Conservation (phyloP, 345 rosid genomes). For the Anacardium occidentale region DNA sequence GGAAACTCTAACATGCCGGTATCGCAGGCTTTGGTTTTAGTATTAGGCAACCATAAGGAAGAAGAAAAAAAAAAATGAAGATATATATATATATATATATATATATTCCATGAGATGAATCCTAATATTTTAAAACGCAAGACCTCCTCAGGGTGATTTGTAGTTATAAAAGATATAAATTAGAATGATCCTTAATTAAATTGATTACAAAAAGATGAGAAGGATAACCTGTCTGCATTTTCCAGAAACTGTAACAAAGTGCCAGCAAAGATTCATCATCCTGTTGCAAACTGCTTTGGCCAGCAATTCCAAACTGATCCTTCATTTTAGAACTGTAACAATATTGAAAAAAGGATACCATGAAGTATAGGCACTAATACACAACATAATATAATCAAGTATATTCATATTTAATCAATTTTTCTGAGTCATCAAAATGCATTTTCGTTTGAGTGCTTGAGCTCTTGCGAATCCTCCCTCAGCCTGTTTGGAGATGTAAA, state of each 20-base stretch:
- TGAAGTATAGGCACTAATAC: background rate
- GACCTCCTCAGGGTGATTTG: too few species aligned
- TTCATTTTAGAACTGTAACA: background rate
- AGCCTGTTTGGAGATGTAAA: background rate
- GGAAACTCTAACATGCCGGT: too few species aligned
- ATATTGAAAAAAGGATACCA: background rate
- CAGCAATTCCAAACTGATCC: background rate
- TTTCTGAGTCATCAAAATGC: background rate
- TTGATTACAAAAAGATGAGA: too few species aligned
- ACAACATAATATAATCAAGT: background rate
- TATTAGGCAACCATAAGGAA: too few species aligned
- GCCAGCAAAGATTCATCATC: background rate
- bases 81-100: too few species aligned
- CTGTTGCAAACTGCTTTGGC: background rate
- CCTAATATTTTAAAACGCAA: too few species aligned
- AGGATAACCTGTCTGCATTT: background rate
- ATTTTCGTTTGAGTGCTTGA: background rate
- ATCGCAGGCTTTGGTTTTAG: too few species aligned
- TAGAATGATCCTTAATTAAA: background rate
- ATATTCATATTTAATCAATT: background rate
- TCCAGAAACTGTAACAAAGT: background rate
- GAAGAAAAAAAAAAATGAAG: too few species aligned
- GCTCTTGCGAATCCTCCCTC: background rate
- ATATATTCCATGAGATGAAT: too few species aligned
- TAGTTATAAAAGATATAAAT: too few species aligned